phyloP scores from a whole-genome alignment of 2,329 filamentous ascomycete genomes.

The Nothophoma quercina region DNA sequence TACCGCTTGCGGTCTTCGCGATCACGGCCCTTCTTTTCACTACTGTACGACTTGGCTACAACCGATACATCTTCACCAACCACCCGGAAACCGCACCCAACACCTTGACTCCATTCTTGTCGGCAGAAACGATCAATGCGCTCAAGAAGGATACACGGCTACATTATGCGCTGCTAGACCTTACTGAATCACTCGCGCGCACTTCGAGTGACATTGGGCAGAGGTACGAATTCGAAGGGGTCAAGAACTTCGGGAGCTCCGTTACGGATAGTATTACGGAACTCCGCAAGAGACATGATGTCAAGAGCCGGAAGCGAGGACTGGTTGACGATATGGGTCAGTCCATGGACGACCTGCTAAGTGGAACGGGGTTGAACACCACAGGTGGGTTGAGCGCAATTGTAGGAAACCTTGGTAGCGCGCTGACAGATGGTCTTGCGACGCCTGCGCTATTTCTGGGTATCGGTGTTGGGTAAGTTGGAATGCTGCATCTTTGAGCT shows the following conservation, averaged over 20 bases:
- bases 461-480: constrained; percentile 38
- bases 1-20: constrained; percentile 25
- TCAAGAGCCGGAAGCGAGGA: constrained; percentile 11
- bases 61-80: constrained; percentile 13
- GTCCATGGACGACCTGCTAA: constrained; percentile 13
- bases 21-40: constrained; percentile 28
- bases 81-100: constrained; percentile 5
- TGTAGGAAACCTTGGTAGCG: constrained; percentile 20
- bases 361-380: constrained; percentile 9
- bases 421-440: constrained; percentile 23
- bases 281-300: constrained; percentile 14
- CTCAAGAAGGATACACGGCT: constrained; percentile 33
- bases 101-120: constrained; percentile 23
- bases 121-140: constrained; percentile 32
- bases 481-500: not conserved
- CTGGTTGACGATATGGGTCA: constrained; percentile 20
- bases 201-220: constrained; percentile 31
- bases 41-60: constrained; percentile 25
- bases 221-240: constrained; percentile 14
- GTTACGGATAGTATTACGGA: constrained; percentile 26
- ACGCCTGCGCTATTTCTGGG: constrained; percentile 41
- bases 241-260: constrained; percentile 27
- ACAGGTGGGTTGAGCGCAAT: constrained; percentile 24
- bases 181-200: constrained; percentile 32
- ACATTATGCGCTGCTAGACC: constrained; percentile 29